Conservation (phyloP, 495 filamentous ascomycete species). For the Penicillium mononematosum region DNA sequence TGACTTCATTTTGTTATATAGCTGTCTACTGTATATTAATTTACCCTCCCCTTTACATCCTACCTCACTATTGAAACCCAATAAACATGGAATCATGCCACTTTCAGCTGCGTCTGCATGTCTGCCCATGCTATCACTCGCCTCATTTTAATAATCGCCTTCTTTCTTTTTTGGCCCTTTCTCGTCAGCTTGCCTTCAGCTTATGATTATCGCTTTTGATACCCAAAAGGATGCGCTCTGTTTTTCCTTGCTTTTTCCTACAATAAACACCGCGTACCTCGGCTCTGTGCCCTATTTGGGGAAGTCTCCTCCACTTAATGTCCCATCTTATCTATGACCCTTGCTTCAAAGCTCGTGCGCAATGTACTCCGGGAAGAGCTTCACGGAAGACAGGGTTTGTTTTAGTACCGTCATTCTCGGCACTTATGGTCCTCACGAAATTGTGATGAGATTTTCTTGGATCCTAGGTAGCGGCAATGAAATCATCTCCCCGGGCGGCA, state of each 20-base stretch:
- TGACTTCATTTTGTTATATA: not conserved
- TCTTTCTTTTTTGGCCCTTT: constrained; percentile 17
- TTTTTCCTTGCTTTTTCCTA: constrained; percentile 9
- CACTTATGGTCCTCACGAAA: not conserved
- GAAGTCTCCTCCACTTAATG: constrained; percentile 23
- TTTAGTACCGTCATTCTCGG: not conserved
- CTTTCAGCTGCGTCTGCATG: constrained; percentile 1
- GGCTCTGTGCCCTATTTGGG: constrained; percentile 32
- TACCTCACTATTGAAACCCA: not conserved
- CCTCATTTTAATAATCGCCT: constrained; percentile 21
- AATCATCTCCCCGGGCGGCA: constrained; percentile 9
- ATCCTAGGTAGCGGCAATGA: constrained; percentile 6
- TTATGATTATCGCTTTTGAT: not conserved
- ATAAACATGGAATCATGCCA: not conserved
- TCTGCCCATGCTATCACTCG: constrained; percentile 4
- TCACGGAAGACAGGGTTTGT: not conserved
- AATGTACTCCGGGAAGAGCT: not conserved
- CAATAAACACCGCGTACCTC: constrained; percentile 17
- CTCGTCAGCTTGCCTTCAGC: constrained; percentile 1
- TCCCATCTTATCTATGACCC: constrained; percentile 14
- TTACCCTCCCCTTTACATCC: not conserved
- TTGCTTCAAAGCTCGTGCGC: constrained; percentile 4
- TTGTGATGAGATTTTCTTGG: constrained; percentile 10
- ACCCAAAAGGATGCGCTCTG: not conserved
- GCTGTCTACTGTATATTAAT: not conserved